Percentiles rank a stretch among this genome's conserved stretches.
Evolutionary conservation across 345 rosid species (phyloP).

Genomic region (Sapria himalayana): DNA sequence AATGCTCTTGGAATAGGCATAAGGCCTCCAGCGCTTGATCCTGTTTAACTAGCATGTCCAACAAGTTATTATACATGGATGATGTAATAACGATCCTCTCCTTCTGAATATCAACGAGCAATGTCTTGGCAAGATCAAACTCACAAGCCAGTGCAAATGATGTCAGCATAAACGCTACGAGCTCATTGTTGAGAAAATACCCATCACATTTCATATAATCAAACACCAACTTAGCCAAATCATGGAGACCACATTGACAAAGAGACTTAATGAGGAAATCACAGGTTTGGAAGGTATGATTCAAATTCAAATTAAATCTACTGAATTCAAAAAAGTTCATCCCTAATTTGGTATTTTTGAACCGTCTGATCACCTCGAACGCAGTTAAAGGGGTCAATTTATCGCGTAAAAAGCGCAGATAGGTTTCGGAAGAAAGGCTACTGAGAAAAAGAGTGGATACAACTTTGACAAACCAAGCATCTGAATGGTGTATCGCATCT

Average conservation of each 20-base stretch:
- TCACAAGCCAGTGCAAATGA: slow-evolving; percentile 25
- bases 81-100: slow-evolving; percentile 17
- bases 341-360: slow-evolving; percentile 30
- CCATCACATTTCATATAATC: slow-evolving; percentile 64
- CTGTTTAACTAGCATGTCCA: slow-evolving; percentile 32
- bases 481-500: slow-evolving; percentile 14
- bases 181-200: slow-evolving; percentile 19
- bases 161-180: slow-evolving; percentile 30
- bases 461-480: slow-evolving; percentile 66
- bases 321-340: slow-evolving; percentile 55
- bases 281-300: slow-evolving; percentile 38
- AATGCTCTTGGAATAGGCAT: slow-evolving; percentile 22
- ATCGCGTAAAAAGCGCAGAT: slow-evolving; percentile 30
- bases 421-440: slow-evolving; percentile 20
- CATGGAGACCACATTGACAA: slow-evolving; percentile 38
- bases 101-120: slow-evolving; percentile 26
- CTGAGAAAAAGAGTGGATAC: slow-evolving; percentile 31
- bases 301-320: slow-evolving; percentile 24
- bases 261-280: slow-evolving; percentile 34
- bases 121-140: slow-evolving; percentile 21
- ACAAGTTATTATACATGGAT: slow-evolving; percentile 25
- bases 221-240: slow-evolving; percentile 23
- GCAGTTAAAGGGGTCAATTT: slow-evolving; percentile 35
- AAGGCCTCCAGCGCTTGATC: slow-evolving; percentile 40
- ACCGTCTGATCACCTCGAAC: slow-evolving; percentile 42